Conservation (phyloP, 2,329 filamentous ascomycete species). For the Colletotrichum lentis region DNA sequence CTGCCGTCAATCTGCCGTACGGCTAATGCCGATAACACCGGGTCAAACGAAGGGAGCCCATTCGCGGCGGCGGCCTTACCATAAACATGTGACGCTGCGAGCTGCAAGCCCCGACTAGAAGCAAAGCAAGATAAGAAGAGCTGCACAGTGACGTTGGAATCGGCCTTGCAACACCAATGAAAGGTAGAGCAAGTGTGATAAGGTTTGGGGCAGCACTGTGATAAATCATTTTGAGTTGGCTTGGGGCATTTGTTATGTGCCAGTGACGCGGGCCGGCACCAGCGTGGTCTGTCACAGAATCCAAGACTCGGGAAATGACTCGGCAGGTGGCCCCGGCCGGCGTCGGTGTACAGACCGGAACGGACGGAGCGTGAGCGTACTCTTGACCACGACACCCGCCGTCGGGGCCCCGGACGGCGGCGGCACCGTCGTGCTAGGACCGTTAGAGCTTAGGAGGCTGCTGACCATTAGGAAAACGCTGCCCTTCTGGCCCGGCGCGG, state of each 20-base stretch:
- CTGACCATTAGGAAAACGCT: constrained; percentile 18
- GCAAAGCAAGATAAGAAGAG: constrained; percentile 16
- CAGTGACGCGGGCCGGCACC: constrained; percentile 9
- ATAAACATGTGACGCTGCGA: neutral
- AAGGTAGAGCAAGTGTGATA: neutral
- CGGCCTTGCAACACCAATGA: constrained; percentile 1
- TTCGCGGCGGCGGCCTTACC: neutral
- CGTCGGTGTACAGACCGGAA: constrained; percentile 23
- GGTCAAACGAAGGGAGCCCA: neutral
- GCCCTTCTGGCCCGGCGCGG: constrained; percentile 21
- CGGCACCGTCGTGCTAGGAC: constrained; percentile 5
- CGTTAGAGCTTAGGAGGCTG: neutral
- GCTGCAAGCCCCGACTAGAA: neutral
- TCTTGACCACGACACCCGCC: constrained; percentile 17
- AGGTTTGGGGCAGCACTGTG: neutral
- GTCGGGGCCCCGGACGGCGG: constrained; percentile 16
- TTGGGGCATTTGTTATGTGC: no score
- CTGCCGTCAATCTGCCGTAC: neutral
- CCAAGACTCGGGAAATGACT: constrained; percentile 28
- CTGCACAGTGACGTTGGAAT: constrained; percentile 14
- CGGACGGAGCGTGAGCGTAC: constrained; percentile 32
- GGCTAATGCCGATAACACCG: neutral
- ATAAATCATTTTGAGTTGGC: neutral
- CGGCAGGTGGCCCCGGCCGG: constrained; percentile 23
- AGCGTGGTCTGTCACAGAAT: constrained; percentile 27